phyloP scores from a whole-genome alignment of 164 flowering plant genomes.

The Euptelea pleiosperma region DNA sequence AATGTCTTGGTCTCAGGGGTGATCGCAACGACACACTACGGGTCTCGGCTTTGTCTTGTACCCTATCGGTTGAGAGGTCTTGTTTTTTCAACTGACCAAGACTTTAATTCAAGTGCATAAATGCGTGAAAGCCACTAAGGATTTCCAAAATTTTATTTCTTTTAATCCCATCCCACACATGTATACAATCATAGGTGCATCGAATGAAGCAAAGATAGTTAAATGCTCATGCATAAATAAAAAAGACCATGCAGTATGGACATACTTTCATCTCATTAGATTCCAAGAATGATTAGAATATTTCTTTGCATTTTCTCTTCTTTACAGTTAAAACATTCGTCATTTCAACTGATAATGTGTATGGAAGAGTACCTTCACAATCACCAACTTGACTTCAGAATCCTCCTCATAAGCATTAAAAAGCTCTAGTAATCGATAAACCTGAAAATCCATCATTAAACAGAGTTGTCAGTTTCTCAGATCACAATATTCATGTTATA shows the following conservation, averaged over 20 bases:
- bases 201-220: neutral
- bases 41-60: too few relatives aligned
- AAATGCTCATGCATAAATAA: neutral
- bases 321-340: neutral
- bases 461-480: neutral
- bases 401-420: slow-evolving; percentile 64
- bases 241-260: neutral
- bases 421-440: slow-evolving; percentile 57
- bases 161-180: too few relatives aligned
- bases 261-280: neutral
- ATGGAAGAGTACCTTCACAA: slow-evolving; percentile 56
- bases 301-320: neutral
- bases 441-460: slow-evolving; percentile 28
- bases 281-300: neutral
- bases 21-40: too few relatives aligned
- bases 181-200: neutral
- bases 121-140: too few relatives aligned
- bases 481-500: neutral
- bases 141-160: too few relatives aligned
- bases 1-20: too few relatives aligned
- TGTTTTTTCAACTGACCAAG: too few relatives aligned
- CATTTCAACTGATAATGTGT: neutral
- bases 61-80: too few relatives aligned
- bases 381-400: slow-evolving; percentile 56
- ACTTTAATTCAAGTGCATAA: too few relatives aligned